Base-by-base conservation (phyloP, 768 basidiomycete genomes). In the Leccinum disarticulatum region DNA sequence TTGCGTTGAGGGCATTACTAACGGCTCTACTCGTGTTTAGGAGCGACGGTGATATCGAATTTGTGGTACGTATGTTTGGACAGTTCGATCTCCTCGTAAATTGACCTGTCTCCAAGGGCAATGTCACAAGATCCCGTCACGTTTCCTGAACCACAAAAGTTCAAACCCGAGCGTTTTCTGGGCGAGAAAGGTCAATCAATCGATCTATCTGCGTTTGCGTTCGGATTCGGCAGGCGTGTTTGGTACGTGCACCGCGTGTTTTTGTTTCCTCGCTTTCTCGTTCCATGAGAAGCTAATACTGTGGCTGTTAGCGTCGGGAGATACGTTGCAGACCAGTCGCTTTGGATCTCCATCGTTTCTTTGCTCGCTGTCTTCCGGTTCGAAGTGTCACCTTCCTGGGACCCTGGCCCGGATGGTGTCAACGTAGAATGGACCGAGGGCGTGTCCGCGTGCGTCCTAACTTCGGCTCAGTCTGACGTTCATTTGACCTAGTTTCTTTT, bases 201-300 rank as follows among this genome's bases (percentile, higher is more conserved):
- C 10, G 65, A 70, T 28, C 49, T 52, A 7, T 58, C 63, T 43
- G 60, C 70, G 13, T 70, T 72, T 43, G 60, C 54, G 1, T 70
- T 70, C 51, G 68, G 70, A 33, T 73, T 86, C 31, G 80, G 83
- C 70, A 83, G 84, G 54, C 55, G 80, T 56, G 19, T 60, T 35
- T 67, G 64, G 67, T 66, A 52, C 1, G 59, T n/a, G 9, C 3
- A 3, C 11, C 31, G 19, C 17, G 4, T 2, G 9, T 33, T 43
- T 43, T 43, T 43, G 10, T 19, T 43, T 19, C 43, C 43, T 43
- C 41, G 11, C 14, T 10, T 27, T 3, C 2, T 14, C 15, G 5
- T 11, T 6, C 38, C 30, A 33, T 33, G 22, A 25, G 28, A 13
- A 7, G 6, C 14, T 62, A 27, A 63, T 50, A 38, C 6, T 41